Conservation (phyloP, 2,329 filamentous ascomycete genomes). For the Cercospora zeae-maydis region DNA sequence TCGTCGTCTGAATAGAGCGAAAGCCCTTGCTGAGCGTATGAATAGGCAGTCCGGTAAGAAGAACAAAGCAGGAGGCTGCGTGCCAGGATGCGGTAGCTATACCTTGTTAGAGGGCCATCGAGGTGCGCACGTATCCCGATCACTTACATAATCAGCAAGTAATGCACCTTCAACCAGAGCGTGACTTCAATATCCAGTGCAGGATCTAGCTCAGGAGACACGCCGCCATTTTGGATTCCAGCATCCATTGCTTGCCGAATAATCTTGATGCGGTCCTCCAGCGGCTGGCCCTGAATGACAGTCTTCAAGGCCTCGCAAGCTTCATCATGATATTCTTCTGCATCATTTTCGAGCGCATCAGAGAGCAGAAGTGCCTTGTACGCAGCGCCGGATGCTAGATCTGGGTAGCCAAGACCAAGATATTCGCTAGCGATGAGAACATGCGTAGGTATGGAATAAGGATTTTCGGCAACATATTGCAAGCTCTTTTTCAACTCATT, state of each 20-base stretch:
- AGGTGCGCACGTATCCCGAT: neutral
- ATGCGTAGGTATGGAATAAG: constrained; percentile 28
- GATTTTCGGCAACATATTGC: constrained; percentile 13
- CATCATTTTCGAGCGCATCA: constrained; percentile 74
- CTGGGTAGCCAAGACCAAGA: constrained; percentile 74
- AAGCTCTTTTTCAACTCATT: constrained; percentile 17
- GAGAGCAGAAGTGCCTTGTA: constrained; percentile 85
- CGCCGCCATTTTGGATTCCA: constrained; percentile 15
- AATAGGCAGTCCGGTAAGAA: constrained; percentile 62
- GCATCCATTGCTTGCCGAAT: constrained; percentile 29
- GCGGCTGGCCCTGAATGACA: constrained; percentile 27
- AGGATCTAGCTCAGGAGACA: constrained; percentile 21
- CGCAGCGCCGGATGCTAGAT: constrained; percentile 83
- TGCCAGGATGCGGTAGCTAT: constrained; percentile 31
- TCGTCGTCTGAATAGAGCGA: constrained; percentile 53
- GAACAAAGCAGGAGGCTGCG: constrained; percentile 58
- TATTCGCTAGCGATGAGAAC: constrained; percentile 66
- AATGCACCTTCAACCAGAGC: constrained; percentile 49
- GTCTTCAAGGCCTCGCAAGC: constrained; percentile 50
- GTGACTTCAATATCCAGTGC: constrained; percentile 29
- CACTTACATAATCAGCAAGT: constrained; percentile 27
- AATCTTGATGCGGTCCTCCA: constrained; percentile 39
- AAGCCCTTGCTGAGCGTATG: constrained; percentile 63
- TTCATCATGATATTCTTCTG: constrained; percentile 76
- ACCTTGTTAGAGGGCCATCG: constrained; percentile 1